Conservation (phyloP, 2,329 filamentous ascomycete genomes). For the Ceratocystis smalleyi region DNA sequence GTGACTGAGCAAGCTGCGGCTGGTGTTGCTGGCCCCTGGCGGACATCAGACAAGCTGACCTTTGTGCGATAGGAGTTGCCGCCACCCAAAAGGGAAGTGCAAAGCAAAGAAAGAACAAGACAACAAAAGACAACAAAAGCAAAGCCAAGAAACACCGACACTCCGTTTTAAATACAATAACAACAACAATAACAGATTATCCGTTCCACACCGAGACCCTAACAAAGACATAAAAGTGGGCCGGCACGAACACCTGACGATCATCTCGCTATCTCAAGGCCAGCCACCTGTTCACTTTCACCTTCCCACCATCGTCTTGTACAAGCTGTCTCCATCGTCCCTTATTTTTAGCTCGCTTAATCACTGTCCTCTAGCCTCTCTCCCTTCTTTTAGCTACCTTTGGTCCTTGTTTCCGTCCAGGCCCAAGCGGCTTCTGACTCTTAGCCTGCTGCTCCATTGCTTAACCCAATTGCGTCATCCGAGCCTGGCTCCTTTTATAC, state of each 20-base stretch:
- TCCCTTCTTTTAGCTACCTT: not conserved
- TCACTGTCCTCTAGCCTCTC: not conserved
- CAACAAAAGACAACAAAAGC: too few relatives aligned
- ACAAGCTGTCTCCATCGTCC: too few relatives aligned
- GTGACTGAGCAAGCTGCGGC: too few relatives aligned
- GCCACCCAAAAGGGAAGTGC: too few relatives aligned
- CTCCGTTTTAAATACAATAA: too few relatives aligned
- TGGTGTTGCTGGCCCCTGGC: too few relatives aligned
- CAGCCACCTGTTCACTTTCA: not conserved
- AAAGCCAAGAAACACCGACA: too few relatives aligned
- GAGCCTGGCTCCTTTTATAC: conserved; percentile 8
- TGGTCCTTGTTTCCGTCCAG: not conserved
- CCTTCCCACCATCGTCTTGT: not conserved
- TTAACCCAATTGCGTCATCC: conserved; percentile 15
- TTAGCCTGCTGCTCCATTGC: not conserved
- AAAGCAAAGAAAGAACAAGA: too few relatives aligned
- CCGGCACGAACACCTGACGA: not conserved
- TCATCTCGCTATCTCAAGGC: not conserved
- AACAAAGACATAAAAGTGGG: not conserved
- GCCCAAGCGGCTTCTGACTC: conserved; percentile 3
- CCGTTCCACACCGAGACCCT: too few relatives aligned
- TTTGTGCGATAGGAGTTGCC: too few relatives aligned
- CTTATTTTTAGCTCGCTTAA: not conserved
- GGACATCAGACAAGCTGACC: too few relatives aligned
- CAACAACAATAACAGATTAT: too few relatives aligned